Evolutionary conservation across 2,329 filamentous ascomycete species (phyloP), one percentile per base, ranked within the genome.

Genomic region (Aureobasidium sp.): DNA sequence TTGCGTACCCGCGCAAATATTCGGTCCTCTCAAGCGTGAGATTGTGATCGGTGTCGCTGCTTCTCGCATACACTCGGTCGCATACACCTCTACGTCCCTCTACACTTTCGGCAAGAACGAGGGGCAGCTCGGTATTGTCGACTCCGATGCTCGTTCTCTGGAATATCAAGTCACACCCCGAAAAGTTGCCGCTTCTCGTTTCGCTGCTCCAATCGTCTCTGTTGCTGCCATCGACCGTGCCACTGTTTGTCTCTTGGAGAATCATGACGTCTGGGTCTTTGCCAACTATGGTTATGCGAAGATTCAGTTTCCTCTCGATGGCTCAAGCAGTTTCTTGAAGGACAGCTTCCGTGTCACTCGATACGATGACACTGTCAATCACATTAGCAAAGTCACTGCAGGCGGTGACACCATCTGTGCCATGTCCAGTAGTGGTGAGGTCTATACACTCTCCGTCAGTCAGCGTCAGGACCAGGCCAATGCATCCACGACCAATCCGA

Each of bases 21-120:
- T 95, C 73, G 93, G 94, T 0, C 84, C 90, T 0, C 79, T 99
- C 63, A 97, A 97, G 71, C 90, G 91, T 70, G 94, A 97, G 71
- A 72, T 78, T 1, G 84, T 97, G 17, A 74, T 89, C 25, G 94
- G 94, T 0, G 84, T 92, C 62, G 91, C 94, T 1, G 93, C 94
- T 7, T 97, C 94, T 1, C 82, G 90, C 0, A 86, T 96, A 42
- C 94, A 99, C 75, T 97, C 94, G 0, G 92, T 95, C 3, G 90
- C 91, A 0, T 89, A 94, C 70, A 97, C 91, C 0, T 81, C 83
- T 1, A 84, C 85, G 0, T 90, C 90, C 1, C 77, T 99, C 1
- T 99, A 90, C 71, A 96, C 91, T 2, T 99, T 96, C 81, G 94
- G 94, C 25, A 95, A 94, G 69, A 99, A 97, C 69, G 86, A 91